Percentiles rank a stretch among this genome's conserved stretches.
Evolutionary conservation across 2,329 filamentous ascomycete genomes (phyloP).

Genomic region (Metarhizium guizhouense): DNA sequence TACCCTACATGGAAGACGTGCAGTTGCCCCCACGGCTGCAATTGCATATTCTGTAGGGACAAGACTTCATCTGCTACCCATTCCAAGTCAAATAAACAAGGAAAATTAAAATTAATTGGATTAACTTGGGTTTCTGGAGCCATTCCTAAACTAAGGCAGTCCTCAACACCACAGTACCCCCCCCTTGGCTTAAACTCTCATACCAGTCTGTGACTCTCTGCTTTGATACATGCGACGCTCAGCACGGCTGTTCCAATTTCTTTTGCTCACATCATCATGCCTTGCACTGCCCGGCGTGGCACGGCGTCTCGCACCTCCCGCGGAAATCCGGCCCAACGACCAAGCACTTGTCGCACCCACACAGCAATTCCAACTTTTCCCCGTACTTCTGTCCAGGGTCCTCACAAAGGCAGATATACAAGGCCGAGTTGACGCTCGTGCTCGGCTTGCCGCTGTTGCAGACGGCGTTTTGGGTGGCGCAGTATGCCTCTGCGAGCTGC

Average conservation of each 20-base stretch:
- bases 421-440: conserved; percentile 21
- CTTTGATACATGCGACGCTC: no score
- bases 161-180: no score
- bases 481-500: conserved; percentile 26
- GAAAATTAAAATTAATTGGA: no score
- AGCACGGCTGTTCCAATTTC: no score
- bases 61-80: no score
- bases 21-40: background rate
- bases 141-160: no score
- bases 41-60: background rate
- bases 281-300: conserved; percentile 15
- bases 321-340: conserved; percentile 29
- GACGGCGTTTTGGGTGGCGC: conserved; percentile 25
- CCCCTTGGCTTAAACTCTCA: no score
- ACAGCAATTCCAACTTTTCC: conserved; percentile 26
- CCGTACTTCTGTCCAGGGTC: conserved; percentile 22
- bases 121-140: no score
- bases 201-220: no score
- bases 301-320: conserved; percentile 29
- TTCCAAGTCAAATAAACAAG: no score
- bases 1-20: no score
- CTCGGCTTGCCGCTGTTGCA: conserved; percentile 22
- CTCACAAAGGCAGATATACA: conserved; percentile 31
- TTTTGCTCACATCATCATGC: background rate
- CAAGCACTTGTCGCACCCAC: conserved; percentile 30